Conservation (phyloP, 2,329 filamentous ascomycete genomes). For the Ramularia endophylla region DNA sequence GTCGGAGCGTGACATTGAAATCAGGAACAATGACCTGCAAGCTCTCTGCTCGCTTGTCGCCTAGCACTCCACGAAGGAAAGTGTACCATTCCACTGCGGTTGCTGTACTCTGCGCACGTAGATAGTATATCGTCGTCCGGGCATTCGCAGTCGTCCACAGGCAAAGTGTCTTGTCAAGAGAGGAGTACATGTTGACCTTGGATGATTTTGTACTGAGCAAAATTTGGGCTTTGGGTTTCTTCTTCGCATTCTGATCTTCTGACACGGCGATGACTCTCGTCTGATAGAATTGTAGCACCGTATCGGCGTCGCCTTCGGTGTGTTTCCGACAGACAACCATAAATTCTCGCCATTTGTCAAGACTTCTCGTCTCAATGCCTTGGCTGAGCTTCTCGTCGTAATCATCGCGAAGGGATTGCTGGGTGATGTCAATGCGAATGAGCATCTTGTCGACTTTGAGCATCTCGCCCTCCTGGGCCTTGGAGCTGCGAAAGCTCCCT, state of each 20-base stretch:
- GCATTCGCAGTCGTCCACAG: slow-evolving; percentile 52
- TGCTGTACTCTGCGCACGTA: slow-evolving; percentile 55
- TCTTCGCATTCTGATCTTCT: slow-evolving; percentile 48
- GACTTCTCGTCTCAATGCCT: slow-evolving; percentile 51
- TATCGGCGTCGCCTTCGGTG: slow-evolving; percentile 45
- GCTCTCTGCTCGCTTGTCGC: slow-evolving; percentile 51
- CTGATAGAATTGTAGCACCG: slow-evolving; percentile 30
- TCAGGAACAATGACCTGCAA: slow-evolving; percentile 59
- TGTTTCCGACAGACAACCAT: slow-evolving; percentile 56
- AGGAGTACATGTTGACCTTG: slow-evolving; percentile 58
- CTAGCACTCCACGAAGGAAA: slow-evolving; percentile 55
- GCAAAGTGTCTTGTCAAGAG: slow-evolving; percentile 61
- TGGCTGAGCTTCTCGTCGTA: slow-evolving; percentile 60
- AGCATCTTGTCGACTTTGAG: slow-evolving; percentile 66
- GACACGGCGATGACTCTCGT: slow-evolving; percentile 48
- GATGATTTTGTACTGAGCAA: slow-evolving; percentile 48
- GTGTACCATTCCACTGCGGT: slow-evolving; percentile 65
- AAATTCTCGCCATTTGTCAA: slow-evolving; percentile 63
- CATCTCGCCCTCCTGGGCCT: slow-evolving; percentile 52
- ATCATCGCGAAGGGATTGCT: slow-evolving; percentile 49
- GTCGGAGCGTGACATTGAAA: slow-evolving; percentile 52
- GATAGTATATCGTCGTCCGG: slow-evolving; percentile 56
- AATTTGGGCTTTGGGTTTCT: slow-evolving; percentile 53
- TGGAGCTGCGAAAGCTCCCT: slow-evolving; percentile 26
- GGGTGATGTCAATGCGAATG: slow-evolving; percentile 51